A percentile compares a stretch with the other conserved stretches of the same genome.
Conservation (phyloP, 176 grass and related monocot species). For the Saccharum officinarum region DNA sequence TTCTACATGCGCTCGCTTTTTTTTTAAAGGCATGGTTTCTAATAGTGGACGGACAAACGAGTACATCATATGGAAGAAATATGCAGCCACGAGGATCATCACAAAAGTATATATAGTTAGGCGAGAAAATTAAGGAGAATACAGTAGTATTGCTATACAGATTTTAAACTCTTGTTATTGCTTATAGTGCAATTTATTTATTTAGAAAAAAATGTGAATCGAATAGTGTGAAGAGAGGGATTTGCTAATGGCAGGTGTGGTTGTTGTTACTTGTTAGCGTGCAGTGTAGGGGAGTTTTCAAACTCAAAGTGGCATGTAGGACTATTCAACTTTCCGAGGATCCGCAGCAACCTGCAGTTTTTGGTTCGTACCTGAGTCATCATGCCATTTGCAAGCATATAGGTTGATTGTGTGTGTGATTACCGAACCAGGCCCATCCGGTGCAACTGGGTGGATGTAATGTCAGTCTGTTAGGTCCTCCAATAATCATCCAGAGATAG, state of each 20-base stretch:
- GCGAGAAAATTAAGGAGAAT: not conserved
- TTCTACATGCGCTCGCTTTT: not conserved
- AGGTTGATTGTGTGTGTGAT: not conserved
- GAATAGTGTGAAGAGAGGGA: not conserved
- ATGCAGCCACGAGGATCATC: not conserved
- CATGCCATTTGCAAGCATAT: not conserved
- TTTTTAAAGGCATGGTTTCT: not conserved
- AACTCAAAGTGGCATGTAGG: not conserved
- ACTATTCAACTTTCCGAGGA: not conserved
- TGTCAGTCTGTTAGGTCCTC: constrained; percentile 15
- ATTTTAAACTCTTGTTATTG: not conserved
- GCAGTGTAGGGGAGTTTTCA: not conserved
- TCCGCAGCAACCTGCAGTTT: not conserved
- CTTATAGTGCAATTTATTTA: no score
- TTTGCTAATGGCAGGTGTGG: not conserved
- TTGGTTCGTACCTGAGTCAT: not conserved
- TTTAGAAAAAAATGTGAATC: not conserved
- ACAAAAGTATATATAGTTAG: not conserved
- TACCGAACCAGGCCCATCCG: constrained; percentile 11
- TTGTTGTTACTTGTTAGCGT: not conserved
- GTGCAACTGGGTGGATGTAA: not conserved
- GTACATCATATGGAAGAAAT: not conserved
- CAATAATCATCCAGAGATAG: not conserved
- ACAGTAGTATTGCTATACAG: not conserved
- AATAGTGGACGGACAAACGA: not conserved